Base-by-base conservation (phyloP, 2,329 filamentous ascomycete genomes). In the Aspergillus glaucus region DNA sequence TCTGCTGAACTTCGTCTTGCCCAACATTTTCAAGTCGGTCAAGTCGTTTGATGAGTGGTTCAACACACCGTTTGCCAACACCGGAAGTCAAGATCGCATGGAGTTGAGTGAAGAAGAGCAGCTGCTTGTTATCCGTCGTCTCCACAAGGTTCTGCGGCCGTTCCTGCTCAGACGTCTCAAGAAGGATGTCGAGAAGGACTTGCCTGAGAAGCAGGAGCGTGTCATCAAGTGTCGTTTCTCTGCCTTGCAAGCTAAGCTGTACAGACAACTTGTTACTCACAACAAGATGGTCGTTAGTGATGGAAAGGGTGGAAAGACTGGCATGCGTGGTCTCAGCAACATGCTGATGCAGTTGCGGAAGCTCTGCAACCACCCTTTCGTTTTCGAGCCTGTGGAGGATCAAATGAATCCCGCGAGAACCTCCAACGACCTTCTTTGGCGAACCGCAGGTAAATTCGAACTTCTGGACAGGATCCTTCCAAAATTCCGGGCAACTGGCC, bases 31-130 rank as follows among this genome's bases (percentile, higher is more conserved):
- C 84, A 98, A 98, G 69, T 97, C 93, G 2, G 90, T 92, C 54
- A 96, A 93, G 67, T 97, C 92, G 2, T 98, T 98, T 64, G 93
- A 98, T 68, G 93, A 98, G 69, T 98, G 93, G 93, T 98, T 98
- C 82, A 98, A 97, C 67, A 98, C 93, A 22, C 93, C 93, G 0
- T 98, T 98, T 68, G 93, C 93, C 59, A 98, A 98, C 67, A 98
- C 93, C 4, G 93, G 93, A 71, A 85, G 89, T 37, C 92, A 97
- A 72, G 93, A 98, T 71, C 95, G 93, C 77, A 98, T 98, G 88
- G 92, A 97, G 65, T 78, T 98, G 54, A 95, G 87, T 10, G 93
- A 98, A 93, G 93, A 98, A 93, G 93, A 98, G 72, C 90, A 95
- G 68, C 82, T 98, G 70, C 86, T 98, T 49, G 90, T 98, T 62